phyloP scores from a whole-genome alignment of 179 eudicot genomes.

The Beta lomatogona region DNA sequence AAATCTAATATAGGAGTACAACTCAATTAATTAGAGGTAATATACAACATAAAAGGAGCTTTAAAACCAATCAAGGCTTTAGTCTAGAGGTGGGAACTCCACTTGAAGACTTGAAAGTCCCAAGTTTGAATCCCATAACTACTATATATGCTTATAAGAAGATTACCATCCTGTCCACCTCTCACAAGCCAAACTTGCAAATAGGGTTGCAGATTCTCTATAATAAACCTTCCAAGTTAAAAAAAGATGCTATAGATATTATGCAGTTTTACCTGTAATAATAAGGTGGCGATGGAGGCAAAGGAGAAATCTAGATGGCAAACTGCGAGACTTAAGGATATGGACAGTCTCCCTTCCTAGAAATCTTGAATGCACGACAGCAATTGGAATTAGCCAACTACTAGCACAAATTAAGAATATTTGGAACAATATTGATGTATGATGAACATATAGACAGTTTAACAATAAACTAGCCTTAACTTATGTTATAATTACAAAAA shows the following conservation, averaged over 20 bases:
- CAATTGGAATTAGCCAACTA: constrained; percentile 15
- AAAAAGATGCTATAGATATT: not conserved
- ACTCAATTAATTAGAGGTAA: too few relatives aligned
- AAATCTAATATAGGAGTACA: too few relatives aligned
- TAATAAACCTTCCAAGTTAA: not conserved
- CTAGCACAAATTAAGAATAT: not conserved
- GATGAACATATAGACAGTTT: not conserved
- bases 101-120: too few relatives aligned
- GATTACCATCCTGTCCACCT: too few relatives aligned
- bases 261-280: not conserved
- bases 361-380: constrained; percentile 8
- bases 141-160: too few relatives aligned
- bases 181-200: too few relatives aligned
- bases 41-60: too few relatives aligned
- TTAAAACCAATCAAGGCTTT: too few relatives aligned
- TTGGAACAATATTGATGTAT: not conserved
- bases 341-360: too few relatives aligned
- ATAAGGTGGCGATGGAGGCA: not conserved
- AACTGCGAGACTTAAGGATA: not conserved
- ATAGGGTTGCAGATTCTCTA: too few relatives aligned
- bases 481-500: constrained; percentile 5
- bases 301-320: not conserved
- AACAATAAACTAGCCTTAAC: not conserved
- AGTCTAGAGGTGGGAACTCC: too few relatives aligned
- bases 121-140: too few relatives aligned